Conservation (phyloP, 768 basidiomycete species). For the Xerocomellus intermedius region DNA sequence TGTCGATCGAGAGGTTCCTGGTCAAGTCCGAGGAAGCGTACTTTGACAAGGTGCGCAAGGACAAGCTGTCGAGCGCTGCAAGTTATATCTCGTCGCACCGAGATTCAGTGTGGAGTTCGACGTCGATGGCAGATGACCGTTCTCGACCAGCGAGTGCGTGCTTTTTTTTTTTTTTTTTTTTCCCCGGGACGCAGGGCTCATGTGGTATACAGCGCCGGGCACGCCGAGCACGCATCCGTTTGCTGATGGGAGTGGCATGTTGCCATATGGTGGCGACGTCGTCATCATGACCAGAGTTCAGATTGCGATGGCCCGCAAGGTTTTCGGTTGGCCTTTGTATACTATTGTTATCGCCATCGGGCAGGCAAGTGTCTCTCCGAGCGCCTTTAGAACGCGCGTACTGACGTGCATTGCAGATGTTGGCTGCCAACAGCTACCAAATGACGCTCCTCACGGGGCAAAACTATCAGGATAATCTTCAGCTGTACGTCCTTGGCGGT, state of each 20-base stretch:
- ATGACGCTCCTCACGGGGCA: constrained; percentile 86
- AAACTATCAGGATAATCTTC: constrained; percentile 76
- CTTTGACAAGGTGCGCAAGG: constrained; percentile 87
- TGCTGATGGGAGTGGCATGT: constrained; percentile 43
- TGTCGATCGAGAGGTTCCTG: constrained; percentile 90
- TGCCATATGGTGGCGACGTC: constrained; percentile 54
- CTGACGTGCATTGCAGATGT: constrained; percentile 49
- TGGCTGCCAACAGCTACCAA: constrained; percentile 92
- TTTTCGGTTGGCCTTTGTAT: constrained; percentile 89
- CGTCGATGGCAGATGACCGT: constrained; percentile 47
- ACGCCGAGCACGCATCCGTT: constrained; percentile 55
- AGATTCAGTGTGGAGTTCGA: constrained; percentile 79
- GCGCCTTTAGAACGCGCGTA: neutral
- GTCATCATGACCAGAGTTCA: constrained; percentile 83
- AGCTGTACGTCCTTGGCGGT: constrained; percentile 87
- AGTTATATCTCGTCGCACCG: constrained; percentile 76
- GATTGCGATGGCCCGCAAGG: constrained; percentile 75
- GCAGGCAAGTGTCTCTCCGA: constrained; percentile 46
- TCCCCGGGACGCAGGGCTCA: constrained; percentile 13
- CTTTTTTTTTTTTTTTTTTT: constrained; percentile 1
- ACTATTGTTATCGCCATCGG: constrained; percentile 85
- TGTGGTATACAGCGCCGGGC: constrained; percentile 27
- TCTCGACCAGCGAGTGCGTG: constrained; percentile 76
- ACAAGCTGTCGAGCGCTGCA: constrained; percentile 80
- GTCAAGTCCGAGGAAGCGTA: constrained; percentile 91